Evolutionary conservation across 2,329 filamentous ascomycete species (phyloP).

Genomic region (Fusarium sp.): DNA sequence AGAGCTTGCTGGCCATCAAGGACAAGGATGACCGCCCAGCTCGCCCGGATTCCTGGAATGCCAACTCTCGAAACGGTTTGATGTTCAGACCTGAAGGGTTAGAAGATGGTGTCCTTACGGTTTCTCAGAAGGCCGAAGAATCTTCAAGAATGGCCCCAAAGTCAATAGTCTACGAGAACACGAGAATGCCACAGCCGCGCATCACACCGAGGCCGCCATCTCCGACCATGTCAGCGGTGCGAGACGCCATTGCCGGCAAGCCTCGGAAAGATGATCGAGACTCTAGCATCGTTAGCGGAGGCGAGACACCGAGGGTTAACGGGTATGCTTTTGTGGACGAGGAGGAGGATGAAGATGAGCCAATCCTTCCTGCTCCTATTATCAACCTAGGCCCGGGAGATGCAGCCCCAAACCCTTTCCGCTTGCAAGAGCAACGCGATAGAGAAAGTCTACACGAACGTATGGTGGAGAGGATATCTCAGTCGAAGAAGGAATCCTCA

Average conservation of each 20-base stretch:
- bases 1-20: constrained; percentile 69
- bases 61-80: constrained; percentile 78
- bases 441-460: constrained; percentile 85
- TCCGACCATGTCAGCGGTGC: constrained; percentile 84
- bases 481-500: constrained; percentile 72
- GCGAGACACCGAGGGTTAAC: constrained; percentile 88
- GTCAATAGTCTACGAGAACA: constrained; percentile 83
- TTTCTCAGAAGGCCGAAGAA: constrained; percentile 73
- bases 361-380: constrained; percentile 43
- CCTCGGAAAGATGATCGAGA: constrained; percentile 71
- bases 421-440: constrained; percentile 75
- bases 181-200: constrained; percentile 71
- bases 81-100: constrained; percentile 84
- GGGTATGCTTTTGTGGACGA: constrained; percentile 96
- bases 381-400: constrained; percentile 69
- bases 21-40: constrained; percentile 78
- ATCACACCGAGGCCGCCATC: constrained; percentile 67
- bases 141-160: constrained; percentile 79
- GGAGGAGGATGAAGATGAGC: constrained; percentile 61
- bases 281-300: constrained; percentile 57
- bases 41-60: constrained; percentile 78
- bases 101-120: constrained; percentile 67
- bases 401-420: constrained; percentile 82
- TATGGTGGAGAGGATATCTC: constrained; percentile 84
- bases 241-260: constrained; percentile 82